phyloP scores from a whole-genome alignment of 139 green algal species.

The Dunaliella primolecta region DNA sequence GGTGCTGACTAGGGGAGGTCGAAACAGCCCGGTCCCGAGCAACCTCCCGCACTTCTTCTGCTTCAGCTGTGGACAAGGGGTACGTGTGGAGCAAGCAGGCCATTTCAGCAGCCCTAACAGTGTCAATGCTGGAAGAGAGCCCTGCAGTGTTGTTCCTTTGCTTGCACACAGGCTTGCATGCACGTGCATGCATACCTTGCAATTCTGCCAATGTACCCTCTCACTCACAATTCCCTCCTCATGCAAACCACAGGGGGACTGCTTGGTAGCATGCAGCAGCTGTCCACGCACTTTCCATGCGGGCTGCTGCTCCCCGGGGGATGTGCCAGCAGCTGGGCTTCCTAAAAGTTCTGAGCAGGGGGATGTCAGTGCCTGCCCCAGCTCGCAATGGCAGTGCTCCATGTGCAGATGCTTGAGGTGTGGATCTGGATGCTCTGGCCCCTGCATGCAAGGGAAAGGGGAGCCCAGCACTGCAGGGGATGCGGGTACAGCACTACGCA shows the following conservation, averaged over 20 bases:
- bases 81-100: not conserved
- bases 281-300: not conserved
- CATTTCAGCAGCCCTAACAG: not conserved
- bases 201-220: not conserved
- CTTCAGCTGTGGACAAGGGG: not conserved
- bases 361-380: not conserved
- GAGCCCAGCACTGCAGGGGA: not conserved
- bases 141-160: not conserved
- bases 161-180: not conserved
- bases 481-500: no score
- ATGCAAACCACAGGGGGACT: not conserved
- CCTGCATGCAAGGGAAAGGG: not conserved
- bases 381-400: not conserved
- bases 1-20: not conserved
- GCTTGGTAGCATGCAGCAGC: not conserved
- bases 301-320: not conserved
- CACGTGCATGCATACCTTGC: not conserved
- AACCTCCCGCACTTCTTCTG: not conserved
- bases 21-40: not conserved
- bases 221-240: not conserved
- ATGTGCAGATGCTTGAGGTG: not conserved
- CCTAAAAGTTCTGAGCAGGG: not conserved
- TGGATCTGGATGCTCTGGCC: not conserved
- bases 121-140: not conserved
- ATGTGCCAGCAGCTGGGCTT: not conserved